Evolutionary conservation across 2,329 filamentous ascomycete species (phyloP).

Genomic region (Fonsecaea multimorphosa): DNA sequence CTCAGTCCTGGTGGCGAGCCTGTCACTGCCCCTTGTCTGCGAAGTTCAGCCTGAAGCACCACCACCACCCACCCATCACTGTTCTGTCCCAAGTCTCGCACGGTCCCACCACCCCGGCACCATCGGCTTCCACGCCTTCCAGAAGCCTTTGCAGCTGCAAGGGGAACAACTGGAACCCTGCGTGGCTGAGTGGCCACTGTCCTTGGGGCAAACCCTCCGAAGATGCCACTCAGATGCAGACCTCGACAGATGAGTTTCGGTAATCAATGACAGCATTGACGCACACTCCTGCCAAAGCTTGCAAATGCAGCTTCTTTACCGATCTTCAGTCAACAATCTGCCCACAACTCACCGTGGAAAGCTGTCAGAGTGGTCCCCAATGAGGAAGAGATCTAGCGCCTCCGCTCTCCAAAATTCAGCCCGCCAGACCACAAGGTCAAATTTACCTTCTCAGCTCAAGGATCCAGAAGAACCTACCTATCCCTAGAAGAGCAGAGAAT

Average conservation of each 20-base stretch:
- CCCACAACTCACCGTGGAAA: not conserved
- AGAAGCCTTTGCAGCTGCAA: conserved; percentile 10
- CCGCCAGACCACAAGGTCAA: not conserved
- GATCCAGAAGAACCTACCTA: not conserved
- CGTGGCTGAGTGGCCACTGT: not conserved
- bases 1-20: not conserved
- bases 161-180: not conserved
- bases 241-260: not conserved
- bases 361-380: not conserved
- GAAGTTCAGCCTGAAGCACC: not conserved
- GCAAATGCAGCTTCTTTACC: not conserved
- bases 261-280: not conserved
- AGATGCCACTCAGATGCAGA: not conserved
- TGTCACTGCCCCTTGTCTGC: not conserved
- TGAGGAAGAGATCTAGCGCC: not conserved
- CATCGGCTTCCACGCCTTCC: conserved; percentile 9
- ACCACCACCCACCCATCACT: too few species aligned
- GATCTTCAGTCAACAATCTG: not conserved
- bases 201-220: conserved; percentile 7
- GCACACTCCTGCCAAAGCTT: not conserved
- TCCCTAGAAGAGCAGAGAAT: not conserved
- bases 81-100: not conserved
- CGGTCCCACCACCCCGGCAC: not conserved
- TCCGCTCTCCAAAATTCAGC: not conserved
- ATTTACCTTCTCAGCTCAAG: not conserved